phyloP scores from a whole-genome alignment of 805 yeast species.

The Saturnispora galanensis region DNA sequence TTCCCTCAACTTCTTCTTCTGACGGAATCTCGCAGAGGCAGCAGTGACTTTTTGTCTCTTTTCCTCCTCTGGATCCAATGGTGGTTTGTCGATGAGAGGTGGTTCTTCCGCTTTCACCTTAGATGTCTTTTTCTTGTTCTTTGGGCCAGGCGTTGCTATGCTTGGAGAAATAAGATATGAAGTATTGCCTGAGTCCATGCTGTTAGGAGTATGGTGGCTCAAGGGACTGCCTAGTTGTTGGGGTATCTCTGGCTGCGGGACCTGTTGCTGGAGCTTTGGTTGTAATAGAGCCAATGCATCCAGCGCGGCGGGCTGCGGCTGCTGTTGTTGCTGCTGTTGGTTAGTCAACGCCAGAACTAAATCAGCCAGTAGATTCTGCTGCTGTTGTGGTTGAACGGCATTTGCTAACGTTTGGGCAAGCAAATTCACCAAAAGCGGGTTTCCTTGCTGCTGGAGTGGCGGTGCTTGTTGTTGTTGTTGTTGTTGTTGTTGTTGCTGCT shows the following conservation, averaged over 20 bases:
- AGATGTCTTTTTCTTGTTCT: neutral
- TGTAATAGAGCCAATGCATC: constrained; percentile 2
- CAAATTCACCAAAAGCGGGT: constrained; percentile 7
- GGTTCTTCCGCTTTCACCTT: neutral
- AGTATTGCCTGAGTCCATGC: neutral
- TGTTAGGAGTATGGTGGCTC: neutral
- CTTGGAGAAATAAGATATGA: no score
- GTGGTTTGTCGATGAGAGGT: neutral
- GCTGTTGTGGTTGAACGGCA: constrained; percentile 10
- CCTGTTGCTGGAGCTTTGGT: neutral
- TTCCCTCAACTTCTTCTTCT: constrained; percentile 85
- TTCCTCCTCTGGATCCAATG: constrained; percentile 37
- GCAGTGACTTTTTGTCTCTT: constrained; percentile 86
- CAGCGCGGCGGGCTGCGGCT: constrained; percentile 2
- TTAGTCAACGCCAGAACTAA: constrained; percentile 4
- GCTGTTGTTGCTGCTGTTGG: constrained; percentile 5
- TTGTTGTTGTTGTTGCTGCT: constrained; percentile 10
- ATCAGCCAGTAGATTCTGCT: constrained; percentile 5
- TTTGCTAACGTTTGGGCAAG: constrained; percentile 10
- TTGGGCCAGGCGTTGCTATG: neutral
- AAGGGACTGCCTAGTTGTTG: no score
- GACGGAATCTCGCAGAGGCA: constrained; percentile 88
- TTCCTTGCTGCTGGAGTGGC: neutral
- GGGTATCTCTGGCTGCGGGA: no score
- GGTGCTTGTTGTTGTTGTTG: constrained; percentile 1